Percentiles rank a stretch among this genome's conserved stretches.
These are phyloP conservation scores for Fragaria iinumae DNA, from an alignment of 306 rosid species.

Conservation along the genomic window DNA sequence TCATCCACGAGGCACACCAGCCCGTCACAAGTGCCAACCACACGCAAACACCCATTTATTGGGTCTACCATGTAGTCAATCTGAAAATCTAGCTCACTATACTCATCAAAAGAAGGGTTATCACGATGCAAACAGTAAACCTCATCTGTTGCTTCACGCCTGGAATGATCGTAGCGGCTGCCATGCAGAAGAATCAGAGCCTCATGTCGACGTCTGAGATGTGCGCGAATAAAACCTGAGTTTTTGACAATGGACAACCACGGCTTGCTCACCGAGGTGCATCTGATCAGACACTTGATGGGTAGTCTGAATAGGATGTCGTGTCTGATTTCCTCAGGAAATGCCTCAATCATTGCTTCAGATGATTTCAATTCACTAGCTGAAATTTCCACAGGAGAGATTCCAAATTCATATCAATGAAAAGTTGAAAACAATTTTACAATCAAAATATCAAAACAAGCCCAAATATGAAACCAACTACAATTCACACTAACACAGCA, in stretches of 20 bases:
- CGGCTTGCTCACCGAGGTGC: neutral
- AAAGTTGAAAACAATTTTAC: no score
- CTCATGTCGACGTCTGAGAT: neutral
- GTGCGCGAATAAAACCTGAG: neutral
- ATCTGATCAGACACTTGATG: neutral
- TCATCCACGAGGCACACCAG: constrained; percentile 1
- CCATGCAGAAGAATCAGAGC: neutral
- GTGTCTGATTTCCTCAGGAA: neutral
- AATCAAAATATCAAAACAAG: no score
- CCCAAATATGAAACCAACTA: no score
- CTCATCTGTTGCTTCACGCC: neutral
- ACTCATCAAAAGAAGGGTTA: constrained; percentile 1
- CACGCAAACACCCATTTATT: neutral
- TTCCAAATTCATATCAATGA: no score
- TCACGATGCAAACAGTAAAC: neutral
- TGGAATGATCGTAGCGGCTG: neutral
- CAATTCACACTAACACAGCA: no score
- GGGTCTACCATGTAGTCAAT: neutral
- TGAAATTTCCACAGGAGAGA: neutral
- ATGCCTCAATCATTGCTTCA: neutral
- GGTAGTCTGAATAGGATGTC: neutral
- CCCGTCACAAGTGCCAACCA: neutral
- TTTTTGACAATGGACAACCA: neutral
- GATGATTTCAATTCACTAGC: neutral
- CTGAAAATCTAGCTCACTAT: neutral